Conservation (phyloP, 345 rosid species). For the Carallia brachiata region DNA sequence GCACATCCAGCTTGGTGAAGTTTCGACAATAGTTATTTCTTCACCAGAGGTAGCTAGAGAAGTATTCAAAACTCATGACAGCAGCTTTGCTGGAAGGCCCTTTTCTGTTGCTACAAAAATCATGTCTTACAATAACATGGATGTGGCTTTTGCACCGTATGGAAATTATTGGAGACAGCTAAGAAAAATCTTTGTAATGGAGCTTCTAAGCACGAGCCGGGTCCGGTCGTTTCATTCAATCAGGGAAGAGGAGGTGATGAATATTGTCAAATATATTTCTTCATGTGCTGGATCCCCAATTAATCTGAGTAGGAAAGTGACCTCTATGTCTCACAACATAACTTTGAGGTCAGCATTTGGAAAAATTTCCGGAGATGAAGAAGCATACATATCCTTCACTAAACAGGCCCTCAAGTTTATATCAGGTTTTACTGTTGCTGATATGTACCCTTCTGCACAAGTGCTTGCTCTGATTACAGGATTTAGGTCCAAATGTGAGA, state of each 20-base stretch:
- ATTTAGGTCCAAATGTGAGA: background rate
- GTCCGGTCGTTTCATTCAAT: slow-evolving; percentile 20
- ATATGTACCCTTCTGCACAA: slow-evolving; percentile 33
- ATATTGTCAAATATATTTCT: slow-evolving; percentile 5
- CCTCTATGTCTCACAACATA: slow-evolving; percentile 15
- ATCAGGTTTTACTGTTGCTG: slow-evolving; percentile 26
- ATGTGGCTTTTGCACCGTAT: slow-evolving; percentile 17
- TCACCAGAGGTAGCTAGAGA: slow-evolving; percentile 28
- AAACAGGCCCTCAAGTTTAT: background rate
- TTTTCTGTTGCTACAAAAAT: background rate
- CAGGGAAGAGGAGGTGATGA: slow-evolving; percentile 27
- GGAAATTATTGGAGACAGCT: slow-evolving; percentile 35
- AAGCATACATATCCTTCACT: slow-evolving; percentile 4
- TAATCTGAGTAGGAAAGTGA: slow-evolving; percentile 6
- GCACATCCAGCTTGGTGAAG: slow-evolving; percentile 13
- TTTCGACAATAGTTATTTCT: slow-evolving; percentile 19
- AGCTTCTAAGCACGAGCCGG: slow-evolving; percentile 14
- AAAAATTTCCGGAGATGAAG: slow-evolving; percentile 15
- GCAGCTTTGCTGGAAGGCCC: slow-evolving; percentile 25
- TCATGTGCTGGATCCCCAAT: slow-evolving; percentile 17
- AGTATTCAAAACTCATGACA: slow-evolving; percentile 29
- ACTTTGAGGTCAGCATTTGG: slow-evolving; percentile 31
- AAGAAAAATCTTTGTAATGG: slow-evolving; percentile 15
- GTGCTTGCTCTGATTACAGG: slow-evolving; percentile 16
- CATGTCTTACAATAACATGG: slow-evolving; percentile 5